Evolutionary conservation across 2,329 filamentous ascomycete species (phyloP).

Genomic region (Gnomoniopsis sp.): DNA sequence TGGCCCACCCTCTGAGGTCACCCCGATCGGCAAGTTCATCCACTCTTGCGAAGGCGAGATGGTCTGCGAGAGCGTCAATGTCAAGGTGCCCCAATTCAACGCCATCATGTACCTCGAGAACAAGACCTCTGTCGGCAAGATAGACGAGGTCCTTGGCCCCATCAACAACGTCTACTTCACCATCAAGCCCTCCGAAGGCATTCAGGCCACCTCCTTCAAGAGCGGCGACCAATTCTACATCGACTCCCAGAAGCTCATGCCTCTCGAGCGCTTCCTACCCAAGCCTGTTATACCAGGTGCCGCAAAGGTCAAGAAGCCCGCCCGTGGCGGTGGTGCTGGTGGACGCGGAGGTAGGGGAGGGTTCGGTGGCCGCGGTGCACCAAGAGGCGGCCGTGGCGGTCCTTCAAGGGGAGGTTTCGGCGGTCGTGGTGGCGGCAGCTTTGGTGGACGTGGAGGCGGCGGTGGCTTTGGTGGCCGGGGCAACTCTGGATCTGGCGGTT

Average conservation of each 20-base stretch:
- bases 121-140: slow-evolving; percentile 93
- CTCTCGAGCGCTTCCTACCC: slow-evolving; percentile 92
- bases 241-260: slow-evolving; percentile 87
- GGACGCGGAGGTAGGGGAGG: slow-evolving; percentile 36
- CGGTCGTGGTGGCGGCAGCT: slow-evolving; percentile 22
- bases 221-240: slow-evolving; percentile 97
- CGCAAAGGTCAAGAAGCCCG: slow-evolving; percentile 48
- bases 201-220: slow-evolving; percentile 93
- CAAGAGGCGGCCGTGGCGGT: slow-evolving; percentile 25
- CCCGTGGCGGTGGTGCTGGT: slow-evolving; percentile 63
- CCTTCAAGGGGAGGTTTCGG: slow-evolving; percentile 23
- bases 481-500: slow-evolving; percentile 21
- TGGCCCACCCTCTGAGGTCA: slow-evolving; percentile 59
- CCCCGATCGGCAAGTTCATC: slow-evolving; percentile 90
- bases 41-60: slow-evolving; percentile 97
- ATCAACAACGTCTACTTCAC: slow-evolving; percentile 99
- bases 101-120: slow-evolving; percentile 98
- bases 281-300: slow-evolving; percentile 71
- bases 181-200: slow-evolving; percentile 94
- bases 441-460: slow-evolving; percentile 27
- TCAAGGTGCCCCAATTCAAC: slow-evolving; percentile 98
- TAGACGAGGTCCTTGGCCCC: slow-evolving; percentile 95
- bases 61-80: slow-evolving; percentile 92
- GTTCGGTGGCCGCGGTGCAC: slow-evolving; percentile 29
- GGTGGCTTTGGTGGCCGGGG: slow-evolving; percentile 20